Base-by-base conservation (phyloP, 495 filamentous ascomycete species). In the Penicillium arizonense region DNA sequence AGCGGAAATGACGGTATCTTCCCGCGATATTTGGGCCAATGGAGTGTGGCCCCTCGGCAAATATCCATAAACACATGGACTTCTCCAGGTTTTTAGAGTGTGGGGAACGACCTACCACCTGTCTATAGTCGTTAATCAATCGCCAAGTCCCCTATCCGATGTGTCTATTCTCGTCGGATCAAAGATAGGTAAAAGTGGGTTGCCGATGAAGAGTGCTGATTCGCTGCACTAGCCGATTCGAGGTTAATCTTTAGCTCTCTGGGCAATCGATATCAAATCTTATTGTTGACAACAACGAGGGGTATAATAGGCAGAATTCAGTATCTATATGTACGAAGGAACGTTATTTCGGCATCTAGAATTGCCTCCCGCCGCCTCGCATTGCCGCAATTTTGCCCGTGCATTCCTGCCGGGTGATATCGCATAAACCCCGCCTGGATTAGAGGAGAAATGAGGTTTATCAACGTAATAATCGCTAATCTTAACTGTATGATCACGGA, bases 151-250 rank as follows among this genome's bases (percentile, higher is more conserved):
- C 28, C 28, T 30, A 30, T 30, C 8, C 28, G 28, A 30, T 30
- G 0, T 30, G 28, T 30, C 28, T 30, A 8, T 9, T 30, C 28
- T 30, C 8, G 28, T 30, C 28, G 28, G 28, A 9, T 2, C 28
- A 30, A 30, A 30, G 45, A 47, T 47, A 47, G 45, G 34, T 12
- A 38, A 37, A 47, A 14, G 45, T 47, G 45, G 45, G 45, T 47
- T 47, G 45, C 45, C 45, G 45, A 47, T 35, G 45, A 24, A 21
- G 11, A 23, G 6, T 38, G 26, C 7, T 49, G 26, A 50, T 50
- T 50, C 37, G 47, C 28, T 28, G n/a, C 1, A 34, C 26, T 50
- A 30, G 47, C 47, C 37, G 37, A 50, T 24, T 30, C 5, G 28
- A 30, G 28, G 28, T 30, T 30, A 30, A 30, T 30, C 4, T 30